phyloP scores from a whole-genome alignment of 2,329 filamentous ascomycete species.

The Neonectria neomacrospora region DNA sequence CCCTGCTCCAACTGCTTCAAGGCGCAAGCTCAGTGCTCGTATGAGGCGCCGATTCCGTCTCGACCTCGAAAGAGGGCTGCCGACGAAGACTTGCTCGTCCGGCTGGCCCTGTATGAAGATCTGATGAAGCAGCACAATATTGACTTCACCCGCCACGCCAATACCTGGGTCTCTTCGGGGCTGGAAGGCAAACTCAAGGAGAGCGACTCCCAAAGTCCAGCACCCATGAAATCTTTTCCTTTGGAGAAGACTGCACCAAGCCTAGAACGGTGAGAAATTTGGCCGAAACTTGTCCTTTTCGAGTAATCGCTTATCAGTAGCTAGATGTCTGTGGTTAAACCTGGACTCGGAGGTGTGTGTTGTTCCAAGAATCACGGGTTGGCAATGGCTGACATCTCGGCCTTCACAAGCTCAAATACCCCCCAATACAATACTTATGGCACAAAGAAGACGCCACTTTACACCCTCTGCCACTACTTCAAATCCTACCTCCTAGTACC shows the following conservation, averaged over 20 bases:
- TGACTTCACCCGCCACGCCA: constrained; percentile 33
- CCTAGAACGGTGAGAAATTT: constrained; percentile 15
- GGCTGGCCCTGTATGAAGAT: constrained; percentile 43
- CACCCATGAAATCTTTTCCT: not conserved
- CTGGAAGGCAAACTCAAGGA: constrained; percentile 17
- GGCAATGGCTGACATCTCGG: not conserved
- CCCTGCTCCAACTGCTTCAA: constrained; percentile 59
- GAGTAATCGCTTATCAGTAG: fast-evolving
- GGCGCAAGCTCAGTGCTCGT: constrained; percentile 43
- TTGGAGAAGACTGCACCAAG: not conserved
- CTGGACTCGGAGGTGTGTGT: constrained; percentile 34
- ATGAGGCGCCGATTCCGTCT: constrained; percentile 32
- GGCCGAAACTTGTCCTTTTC: too few species aligned
- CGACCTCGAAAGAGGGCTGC: constrained; percentile 44
- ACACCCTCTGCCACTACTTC: constrained; percentile 24
- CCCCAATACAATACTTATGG: constrained; percentile 33
- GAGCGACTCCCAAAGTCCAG: not conserved
- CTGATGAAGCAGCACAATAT: constrained; percentile 44
- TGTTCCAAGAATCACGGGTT: fast-evolving
- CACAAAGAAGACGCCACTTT: constrained; percentile 38
- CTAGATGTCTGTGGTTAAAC: constrained; percentile 38
- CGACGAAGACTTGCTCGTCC: constrained; percentile 42
- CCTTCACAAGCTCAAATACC: constrained; percentile 36
- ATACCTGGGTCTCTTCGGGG: constrained; percentile 42
- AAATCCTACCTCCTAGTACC: constrained; percentile 2